Percentiles rank a stretch among this genome's conserved stretches.
Conservation (phyloP, 768 basidiomycete species). For the Mycena filopes region DNA sequence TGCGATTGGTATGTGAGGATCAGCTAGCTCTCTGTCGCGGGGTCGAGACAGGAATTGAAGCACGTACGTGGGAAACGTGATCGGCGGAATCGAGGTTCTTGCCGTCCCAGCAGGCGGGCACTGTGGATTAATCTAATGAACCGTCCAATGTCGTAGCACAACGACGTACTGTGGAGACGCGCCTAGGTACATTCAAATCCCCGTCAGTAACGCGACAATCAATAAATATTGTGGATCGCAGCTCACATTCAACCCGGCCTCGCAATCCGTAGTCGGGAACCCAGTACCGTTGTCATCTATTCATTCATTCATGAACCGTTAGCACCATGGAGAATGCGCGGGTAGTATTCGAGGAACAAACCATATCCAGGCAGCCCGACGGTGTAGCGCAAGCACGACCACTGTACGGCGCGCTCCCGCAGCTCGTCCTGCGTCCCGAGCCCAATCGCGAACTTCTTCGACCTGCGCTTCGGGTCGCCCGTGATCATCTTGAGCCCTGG, state of each 20-base stretch:
- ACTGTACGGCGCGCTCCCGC: conserved; percentile 51
- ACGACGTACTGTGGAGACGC: conserved; percentile 43
- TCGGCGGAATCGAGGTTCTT: conserved; percentile 54
- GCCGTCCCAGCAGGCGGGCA: conserved; percentile 52
- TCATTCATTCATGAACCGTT: too few species aligned
- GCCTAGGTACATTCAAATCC: too few species aligned
- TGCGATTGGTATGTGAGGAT: too few species aligned
- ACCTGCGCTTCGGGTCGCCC: conserved; percentile 67
- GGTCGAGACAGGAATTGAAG: too few species aligned
- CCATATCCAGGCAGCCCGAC: neutral
- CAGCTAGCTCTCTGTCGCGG: too few species aligned
- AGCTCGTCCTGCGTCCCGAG: conserved; percentile 52
- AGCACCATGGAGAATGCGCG: too few species aligned
- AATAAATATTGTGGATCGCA: neutral
- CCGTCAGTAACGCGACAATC: too few species aligned
- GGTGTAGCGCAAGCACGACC: conserved; percentile 52
- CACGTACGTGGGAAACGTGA: conserved; percentile 48
- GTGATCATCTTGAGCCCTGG: conserved; percentile 35
- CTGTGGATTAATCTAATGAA: neutral
- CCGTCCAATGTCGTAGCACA: too few species aligned
- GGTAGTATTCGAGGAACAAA: too few species aligned
- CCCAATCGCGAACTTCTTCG: conserved; percentile 74
- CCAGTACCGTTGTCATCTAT: conserved; percentile 38
- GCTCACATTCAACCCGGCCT: conserved; percentile 46
- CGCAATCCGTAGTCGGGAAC: conserved; percentile 56